Conservation (phyloP, 2,329 filamentous ascomycete species). For the Ascochyta fabae region DNA sequence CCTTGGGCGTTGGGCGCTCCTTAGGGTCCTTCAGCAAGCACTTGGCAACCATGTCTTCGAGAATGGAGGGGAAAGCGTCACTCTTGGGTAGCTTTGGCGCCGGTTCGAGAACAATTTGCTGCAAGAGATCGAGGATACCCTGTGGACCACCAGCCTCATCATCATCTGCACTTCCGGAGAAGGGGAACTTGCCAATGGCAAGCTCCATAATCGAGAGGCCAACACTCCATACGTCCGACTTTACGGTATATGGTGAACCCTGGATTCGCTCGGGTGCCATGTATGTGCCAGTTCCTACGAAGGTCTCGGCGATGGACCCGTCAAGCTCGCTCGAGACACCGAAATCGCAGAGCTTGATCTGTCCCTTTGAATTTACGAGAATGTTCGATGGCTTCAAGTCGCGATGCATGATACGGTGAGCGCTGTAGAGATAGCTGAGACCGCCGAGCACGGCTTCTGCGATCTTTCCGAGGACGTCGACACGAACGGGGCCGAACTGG, state of each 20-base stretch:
- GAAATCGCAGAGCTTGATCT: slow-evolving; percentile 98
- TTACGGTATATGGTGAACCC: slow-evolving; percentile 95
- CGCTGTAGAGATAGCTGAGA: slow-evolving; percentile 91
- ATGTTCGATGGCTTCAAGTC: slow-evolving; percentile 99
- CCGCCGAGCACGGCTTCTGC: slow-evolving; percentile 94
- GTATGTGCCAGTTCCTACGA: slow-evolving; percentile 97
- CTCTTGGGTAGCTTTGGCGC: slow-evolving; percentile 94
- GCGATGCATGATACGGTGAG: slow-evolving; percentile 97
- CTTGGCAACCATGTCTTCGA: slow-evolving; percentile 97
- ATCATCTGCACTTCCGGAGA: slow-evolving; percentile 80
- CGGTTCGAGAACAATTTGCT: slow-evolving; percentile 97
- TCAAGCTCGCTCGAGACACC: slow-evolving; percentile 98
- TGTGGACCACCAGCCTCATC: slow-evolving; percentile 75
- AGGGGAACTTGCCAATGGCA: slow-evolving; percentile 96
- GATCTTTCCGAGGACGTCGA: slow-evolving; percentile 97
- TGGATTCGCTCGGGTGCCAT: slow-evolving; percentile 99
- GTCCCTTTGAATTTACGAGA: slow-evolving; percentile 88
- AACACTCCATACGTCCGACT: slow-evolving; percentile 99
- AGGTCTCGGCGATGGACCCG: slow-evolving; percentile 97
- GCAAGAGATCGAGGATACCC: slow-evolving; percentile 92
- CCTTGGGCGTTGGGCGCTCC: slow-evolving; percentile 86
- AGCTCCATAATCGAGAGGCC: slow-evolving; percentile 95
- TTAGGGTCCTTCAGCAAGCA: slow-evolving; percentile 91
- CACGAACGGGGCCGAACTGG: slow-evolving; percentile 91
- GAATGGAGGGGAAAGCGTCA: slow-evolving; percentile 91